These are phyloP conservation scores for Fraxinus floribunda DNA, from an alignment of 305 asterid species.

Conservation along the genomic window DNA sequence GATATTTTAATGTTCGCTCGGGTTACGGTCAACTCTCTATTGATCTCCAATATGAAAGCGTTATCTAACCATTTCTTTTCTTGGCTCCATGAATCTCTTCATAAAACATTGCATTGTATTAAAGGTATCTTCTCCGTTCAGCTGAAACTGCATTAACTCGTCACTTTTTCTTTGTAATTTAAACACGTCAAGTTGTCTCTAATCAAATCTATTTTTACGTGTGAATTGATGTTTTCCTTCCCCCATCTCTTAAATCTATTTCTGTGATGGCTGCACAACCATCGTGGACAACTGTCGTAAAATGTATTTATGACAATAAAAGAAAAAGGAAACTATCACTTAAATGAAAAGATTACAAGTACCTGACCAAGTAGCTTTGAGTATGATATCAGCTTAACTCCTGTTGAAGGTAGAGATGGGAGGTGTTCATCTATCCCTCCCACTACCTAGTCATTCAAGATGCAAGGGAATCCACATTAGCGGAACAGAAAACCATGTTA, in stretches of 20 bases:
- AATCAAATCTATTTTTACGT: not conserved
- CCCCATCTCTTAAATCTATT: not conserved
- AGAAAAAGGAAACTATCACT: constrained; percentile 6
- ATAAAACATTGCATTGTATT: not conserved
- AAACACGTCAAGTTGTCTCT: not conserved
- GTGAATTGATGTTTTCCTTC: not conserved
- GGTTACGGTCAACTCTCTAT: not conserved
- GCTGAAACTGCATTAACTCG: not conserved
- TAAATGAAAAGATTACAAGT: constrained; percentile 19
- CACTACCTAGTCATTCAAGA: constrained; percentile 61
- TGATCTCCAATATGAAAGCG: not conserved
- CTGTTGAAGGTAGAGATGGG: constrained; percentile 82
- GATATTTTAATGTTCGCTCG: no score
- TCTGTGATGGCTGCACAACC: not conserved
- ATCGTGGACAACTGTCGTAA: not conserved
- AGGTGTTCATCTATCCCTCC: constrained; percentile 90
- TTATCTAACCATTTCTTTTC: not conserved
- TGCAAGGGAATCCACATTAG: constrained; percentile 12
- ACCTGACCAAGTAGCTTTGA: constrained; percentile 77
- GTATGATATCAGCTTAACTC: constrained; percentile 76
- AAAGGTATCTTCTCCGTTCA: not conserved
- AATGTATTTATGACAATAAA: not conserved
- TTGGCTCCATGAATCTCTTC: not conserved
- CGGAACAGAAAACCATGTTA: constrained; percentile 1
- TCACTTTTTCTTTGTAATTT: not conserved